phyloP scores from a whole-genome alignment of 2,329 filamentous ascomycete genomes.

The Corynespora cassiicola region DNA sequence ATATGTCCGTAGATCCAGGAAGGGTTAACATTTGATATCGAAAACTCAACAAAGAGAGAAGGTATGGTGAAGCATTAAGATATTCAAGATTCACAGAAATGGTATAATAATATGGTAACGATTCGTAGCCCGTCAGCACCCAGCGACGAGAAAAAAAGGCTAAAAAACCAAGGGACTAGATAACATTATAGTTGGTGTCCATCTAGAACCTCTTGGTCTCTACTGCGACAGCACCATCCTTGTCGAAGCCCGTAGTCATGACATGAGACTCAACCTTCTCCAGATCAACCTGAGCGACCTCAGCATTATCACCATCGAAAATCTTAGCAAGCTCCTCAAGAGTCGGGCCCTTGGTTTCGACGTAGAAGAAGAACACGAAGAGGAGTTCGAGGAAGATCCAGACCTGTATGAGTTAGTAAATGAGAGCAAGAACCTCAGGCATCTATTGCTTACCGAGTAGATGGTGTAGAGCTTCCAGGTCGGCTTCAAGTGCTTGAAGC shows the following conservation, averaged over 20 bases:
- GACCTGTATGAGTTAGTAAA: conserved; percentile 37
- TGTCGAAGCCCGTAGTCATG: conserved; percentile 30
- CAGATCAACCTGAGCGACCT: conserved; percentile 36
- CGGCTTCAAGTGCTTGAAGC: conserved; percentile 65
- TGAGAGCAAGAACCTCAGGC: background rate
- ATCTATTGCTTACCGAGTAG: conserved; percentile 58
- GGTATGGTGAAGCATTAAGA: too few species aligned
- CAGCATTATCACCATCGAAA: conserved; percentile 70
- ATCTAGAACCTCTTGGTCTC: conserved; percentile 5
- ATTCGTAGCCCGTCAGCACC: too few species aligned
- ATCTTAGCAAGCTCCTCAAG: conserved; percentile 74
- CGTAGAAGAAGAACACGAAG: conserved; percentile 71
- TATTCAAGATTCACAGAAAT: too few species aligned
- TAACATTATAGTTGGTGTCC: too few species aligned
- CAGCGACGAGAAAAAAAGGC: too few species aligned
- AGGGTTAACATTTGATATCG: too few species aligned
- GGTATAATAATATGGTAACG: too few species aligned
- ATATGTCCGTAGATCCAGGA: too few species aligned
- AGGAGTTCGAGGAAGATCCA: conserved; percentile 67
- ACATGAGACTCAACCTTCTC: conserved; percentile 24
- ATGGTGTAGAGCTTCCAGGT: conserved; percentile 70
- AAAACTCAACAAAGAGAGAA: too few species aligned
- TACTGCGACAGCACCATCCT: conserved; percentile 17
- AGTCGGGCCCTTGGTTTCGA: conserved; percentile 74
- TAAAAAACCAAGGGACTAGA: too few species aligned